A percentile compares a stretch with the other conserved stretches of the same genome.
phyloP scores from a whole-genome alignment of 2,329 filamentous ascomycete species.

The Plenodomus lindquistii region DNA sequence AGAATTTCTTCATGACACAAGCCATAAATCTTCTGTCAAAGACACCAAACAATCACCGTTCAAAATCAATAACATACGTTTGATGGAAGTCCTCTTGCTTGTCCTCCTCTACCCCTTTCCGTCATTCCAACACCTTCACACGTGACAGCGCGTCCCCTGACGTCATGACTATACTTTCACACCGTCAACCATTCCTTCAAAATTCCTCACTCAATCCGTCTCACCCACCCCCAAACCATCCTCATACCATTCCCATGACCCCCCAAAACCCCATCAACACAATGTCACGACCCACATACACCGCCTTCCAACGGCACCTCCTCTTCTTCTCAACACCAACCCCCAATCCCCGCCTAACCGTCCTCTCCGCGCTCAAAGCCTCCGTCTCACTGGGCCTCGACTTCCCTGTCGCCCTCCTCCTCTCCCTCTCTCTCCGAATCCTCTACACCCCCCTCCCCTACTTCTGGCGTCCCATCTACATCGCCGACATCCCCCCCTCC shows the following conservation, averaged over 20 bases:
- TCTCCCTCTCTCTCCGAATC: conserved; percentile 22
- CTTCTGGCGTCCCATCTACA: conserved; percentile 18
- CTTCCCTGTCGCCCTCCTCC: conserved; percentile 21
- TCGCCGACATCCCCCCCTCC: conserved; percentile 19
- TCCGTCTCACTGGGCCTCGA: conserved; percentile 22
- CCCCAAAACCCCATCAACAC: too few relatives aligned
- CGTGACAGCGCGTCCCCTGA: neutral
- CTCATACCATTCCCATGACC: neutral
- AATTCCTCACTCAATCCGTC: too few relatives aligned
- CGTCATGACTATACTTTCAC: neutral
- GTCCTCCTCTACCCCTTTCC: too few relatives aligned
- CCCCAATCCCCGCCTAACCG: conserved; percentile 21
- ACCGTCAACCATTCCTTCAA: too few relatives aligned
- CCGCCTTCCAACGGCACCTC: conserved; percentile 26
- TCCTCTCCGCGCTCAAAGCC: conserved; percentile 21
- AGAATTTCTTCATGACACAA: too few relatives aligned
- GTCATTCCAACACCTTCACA: too few relatives aligned
- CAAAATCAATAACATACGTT: too few relatives aligned
- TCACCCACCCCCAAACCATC: neutral
- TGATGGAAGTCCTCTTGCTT: too few relatives aligned
- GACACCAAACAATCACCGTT: too few relatives aligned
- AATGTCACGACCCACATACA: conserved; percentile 17
- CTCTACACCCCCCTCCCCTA: conserved; percentile 22
- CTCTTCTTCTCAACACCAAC: conserved; percentile 28
- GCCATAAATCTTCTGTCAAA: too few relatives aligned